Conservation (phyloP, 2,329 filamentous ascomycete genomes). For the Coniochaeta prunicola region DNA sequence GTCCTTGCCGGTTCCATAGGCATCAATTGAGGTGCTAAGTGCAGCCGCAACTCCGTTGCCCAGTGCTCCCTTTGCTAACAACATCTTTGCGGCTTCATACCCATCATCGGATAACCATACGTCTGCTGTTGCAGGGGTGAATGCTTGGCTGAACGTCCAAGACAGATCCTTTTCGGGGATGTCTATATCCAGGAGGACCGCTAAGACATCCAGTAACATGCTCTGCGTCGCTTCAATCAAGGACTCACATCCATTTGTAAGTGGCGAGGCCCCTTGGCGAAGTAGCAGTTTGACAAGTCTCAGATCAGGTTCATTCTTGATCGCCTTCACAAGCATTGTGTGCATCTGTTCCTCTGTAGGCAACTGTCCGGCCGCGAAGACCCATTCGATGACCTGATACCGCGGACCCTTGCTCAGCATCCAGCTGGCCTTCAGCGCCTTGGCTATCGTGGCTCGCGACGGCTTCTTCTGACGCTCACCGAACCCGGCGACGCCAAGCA, state of each 20-base stretch:
- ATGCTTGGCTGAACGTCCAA: slow-evolving; percentile 36
- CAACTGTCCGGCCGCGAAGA: slow-evolving; percentile 43
- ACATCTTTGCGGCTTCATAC: slow-evolving; percentile 35
- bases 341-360: slow-evolving; percentile 40
- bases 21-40: slow-evolving; percentile 37
- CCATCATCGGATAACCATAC: slow-evolving; percentile 42
- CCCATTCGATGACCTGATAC: slow-evolving; percentile 38
- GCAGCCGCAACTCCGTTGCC: slow-evolving; percentile 38
- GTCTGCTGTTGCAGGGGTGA: slow-evolving; percentile 29
- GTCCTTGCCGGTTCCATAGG: slow-evolving; percentile 28
- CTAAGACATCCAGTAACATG: slow-evolving; percentile 28
- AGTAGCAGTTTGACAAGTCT: slow-evolving; percentile 40
- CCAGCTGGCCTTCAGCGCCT: slow-evolving; percentile 47
- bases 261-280: slow-evolving; percentile 42
- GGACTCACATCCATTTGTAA: slow-evolving; percentile 43
- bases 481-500: slow-evolving; percentile 39
- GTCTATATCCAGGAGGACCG: slow-evolving; percentile 32
- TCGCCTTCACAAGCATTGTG: slow-evolving; percentile 39
- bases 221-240: slow-evolving; percentile 40
- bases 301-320: slow-evolving; percentile 43
- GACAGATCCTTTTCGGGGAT: slow-evolving; percentile 36
- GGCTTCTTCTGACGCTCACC: slow-evolving; percentile 36
- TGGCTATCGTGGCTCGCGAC: slow-evolving; percentile 37
- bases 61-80: slow-evolving; percentile 40
- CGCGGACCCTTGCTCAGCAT: slow-evolving; percentile 40